Conservation (phyloP, 768 basidiomycete species). For the Boletus rubescentipes region DNA sequence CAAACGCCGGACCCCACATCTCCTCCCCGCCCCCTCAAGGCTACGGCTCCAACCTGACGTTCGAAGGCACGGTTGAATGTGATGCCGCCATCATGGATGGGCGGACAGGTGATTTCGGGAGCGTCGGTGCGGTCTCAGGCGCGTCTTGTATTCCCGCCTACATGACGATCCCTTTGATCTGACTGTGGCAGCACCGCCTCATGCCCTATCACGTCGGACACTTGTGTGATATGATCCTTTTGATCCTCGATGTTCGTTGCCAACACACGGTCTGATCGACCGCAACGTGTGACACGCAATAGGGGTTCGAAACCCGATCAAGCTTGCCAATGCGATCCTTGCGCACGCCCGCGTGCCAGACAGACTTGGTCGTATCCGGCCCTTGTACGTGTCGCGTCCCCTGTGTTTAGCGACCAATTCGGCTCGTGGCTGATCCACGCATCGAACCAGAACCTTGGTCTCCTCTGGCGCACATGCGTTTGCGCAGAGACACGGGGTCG, state of each 20-base stretch:
- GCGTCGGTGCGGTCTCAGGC: constrained; percentile 75
- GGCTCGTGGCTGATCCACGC: not conserved
- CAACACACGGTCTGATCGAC: too few relatives aligned
- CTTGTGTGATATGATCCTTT: not conserved
- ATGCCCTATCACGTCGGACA: not conserved
- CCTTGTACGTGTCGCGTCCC: constrained; percentile 47
- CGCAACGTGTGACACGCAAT: not conserved
- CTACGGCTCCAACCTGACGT: constrained; percentile 74
- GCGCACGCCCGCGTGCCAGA: constrained; percentile 49
- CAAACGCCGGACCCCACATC: not conserved
- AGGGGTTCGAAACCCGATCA: constrained; percentile 74
- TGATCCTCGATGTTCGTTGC: not conserved
- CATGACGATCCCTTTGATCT: not conserved
- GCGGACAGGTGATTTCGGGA: constrained; percentile 54
- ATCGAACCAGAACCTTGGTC: constrained; percentile 52
- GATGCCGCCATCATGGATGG: constrained; percentile 75
- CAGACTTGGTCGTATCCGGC: constrained; percentile 64
- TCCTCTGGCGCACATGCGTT: constrained; percentile 60
- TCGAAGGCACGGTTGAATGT: constrained; percentile 76
- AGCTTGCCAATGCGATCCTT: constrained; percentile 55
- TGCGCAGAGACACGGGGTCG: constrained; percentile 36
- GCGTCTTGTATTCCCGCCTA: not conserved
- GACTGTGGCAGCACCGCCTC: not conserved
- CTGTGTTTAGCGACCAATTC: not conserved
- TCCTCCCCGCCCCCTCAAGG: constrained; percentile 37